These are phyloP conservation scores for Hypoxylon perforatum DNA, from an alignment of 495 filamentous ascomycete genomes.

Conservation along the genomic window DNA sequence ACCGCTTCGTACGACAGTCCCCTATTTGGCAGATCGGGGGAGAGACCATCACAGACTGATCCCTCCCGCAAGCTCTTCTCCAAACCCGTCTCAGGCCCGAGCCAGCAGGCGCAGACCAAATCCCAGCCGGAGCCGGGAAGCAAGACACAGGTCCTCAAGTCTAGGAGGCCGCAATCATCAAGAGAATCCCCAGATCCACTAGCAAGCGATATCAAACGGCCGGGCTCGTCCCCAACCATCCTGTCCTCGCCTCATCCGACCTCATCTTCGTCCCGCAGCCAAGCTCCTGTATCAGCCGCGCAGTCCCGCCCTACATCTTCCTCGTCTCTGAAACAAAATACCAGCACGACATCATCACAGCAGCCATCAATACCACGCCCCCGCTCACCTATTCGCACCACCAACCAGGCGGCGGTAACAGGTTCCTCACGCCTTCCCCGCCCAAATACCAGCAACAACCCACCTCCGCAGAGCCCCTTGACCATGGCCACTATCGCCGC, in stretches of 20 bases:
- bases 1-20: conserved; percentile 48
- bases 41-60: conserved; percentile 38
- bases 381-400: conserved; percentile 24
- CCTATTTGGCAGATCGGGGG: conserved; percentile 44
- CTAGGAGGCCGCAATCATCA: conserved; percentile 23
- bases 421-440: conserved; percentile 55
- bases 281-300: neutral
- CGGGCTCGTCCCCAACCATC: conserved; percentile 22
- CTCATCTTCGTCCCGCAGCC: conserved; percentile 13
- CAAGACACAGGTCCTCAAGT: conserved; percentile 8
- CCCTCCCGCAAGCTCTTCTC: conserved; percentile 45
- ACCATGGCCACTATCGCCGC: conserved; percentile 65
- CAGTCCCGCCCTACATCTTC: conserved; percentile 28
- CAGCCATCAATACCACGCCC: conserved; percentile 39
- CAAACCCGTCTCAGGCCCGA: conserved; percentile 25
- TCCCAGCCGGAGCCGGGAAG: conserved; percentile 32
- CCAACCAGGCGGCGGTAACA: conserved; percentile 18
- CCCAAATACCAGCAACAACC: conserved; percentile 41
- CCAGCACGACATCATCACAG: conserved; percentile 8
- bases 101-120: conserved; percentile 18
- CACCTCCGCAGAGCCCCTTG: conserved; percentile 58
- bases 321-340: conserved; percentile 8
- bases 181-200: conserved; percentile 29
- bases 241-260: conserved; percentile 5
- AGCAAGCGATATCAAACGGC: conserved; percentile 24